Conservation (phyloP, 148 eudicot genomes). For the Rhododendron ovatum region DNA sequence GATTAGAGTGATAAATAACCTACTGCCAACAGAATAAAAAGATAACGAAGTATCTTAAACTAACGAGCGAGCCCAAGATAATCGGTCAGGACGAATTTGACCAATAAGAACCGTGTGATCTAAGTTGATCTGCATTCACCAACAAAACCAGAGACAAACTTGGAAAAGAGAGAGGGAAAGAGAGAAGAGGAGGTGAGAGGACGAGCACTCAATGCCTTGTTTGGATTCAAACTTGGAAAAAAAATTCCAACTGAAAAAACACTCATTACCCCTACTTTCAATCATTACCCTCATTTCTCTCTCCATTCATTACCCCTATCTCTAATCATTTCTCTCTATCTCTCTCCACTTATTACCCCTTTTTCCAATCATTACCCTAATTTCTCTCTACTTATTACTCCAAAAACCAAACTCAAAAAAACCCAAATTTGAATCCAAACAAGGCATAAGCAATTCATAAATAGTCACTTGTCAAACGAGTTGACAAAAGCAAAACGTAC, state of each 20-base stretch:
- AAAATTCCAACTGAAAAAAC: too few species aligned
- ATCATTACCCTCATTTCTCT: too few species aligned
- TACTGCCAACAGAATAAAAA: background rate
- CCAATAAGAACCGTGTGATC: background rate
- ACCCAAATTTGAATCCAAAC: too few species aligned
- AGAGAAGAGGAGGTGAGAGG: background rate
- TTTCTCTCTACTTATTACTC: too few species aligned
- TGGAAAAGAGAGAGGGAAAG: background rate
- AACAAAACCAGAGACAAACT: background rate
- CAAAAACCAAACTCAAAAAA: too few species aligned
- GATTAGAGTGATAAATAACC: background rate
- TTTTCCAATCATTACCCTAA: too few species aligned
- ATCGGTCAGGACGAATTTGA: background rate
- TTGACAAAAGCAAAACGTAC: background rate
- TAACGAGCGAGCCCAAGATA: background rate
- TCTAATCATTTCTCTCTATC: too few species aligned
- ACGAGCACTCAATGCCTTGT: background rate
- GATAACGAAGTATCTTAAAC: background rate
- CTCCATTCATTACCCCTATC: too few species aligned
- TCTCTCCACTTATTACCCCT: too few species aligned
- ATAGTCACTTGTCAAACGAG: background rate
- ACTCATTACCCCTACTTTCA: too few species aligned
- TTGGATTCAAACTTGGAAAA: too few species aligned
- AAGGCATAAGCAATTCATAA: background rate
- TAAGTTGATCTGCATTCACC: background rate